These are phyloP conservation scores for Flueggea neowawraea DNA, from an alignment of 441 rosid species.

Conservation along the genomic window DNA sequence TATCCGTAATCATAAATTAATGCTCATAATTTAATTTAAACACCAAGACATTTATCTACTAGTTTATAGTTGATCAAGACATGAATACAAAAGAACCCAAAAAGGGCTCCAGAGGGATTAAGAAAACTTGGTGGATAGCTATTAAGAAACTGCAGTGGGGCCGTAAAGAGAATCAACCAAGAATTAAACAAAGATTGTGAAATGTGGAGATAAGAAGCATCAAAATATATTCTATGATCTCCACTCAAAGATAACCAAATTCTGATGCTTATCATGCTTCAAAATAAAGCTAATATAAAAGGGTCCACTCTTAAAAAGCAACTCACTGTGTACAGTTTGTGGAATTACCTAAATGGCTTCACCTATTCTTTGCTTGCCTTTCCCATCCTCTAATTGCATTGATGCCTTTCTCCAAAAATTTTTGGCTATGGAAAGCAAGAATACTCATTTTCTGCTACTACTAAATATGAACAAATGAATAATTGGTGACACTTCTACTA, in stretches of 20 bases:
- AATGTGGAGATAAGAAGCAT: constrained; percentile 21
- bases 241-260: constrained; percentile 8
- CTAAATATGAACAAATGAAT: too few relatives aligned
- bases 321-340: neutral
- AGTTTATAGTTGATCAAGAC: too few relatives aligned
- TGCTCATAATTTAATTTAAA: too few relatives aligned
- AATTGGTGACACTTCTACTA: too few relatives aligned
- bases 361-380: constrained; percentile 40
- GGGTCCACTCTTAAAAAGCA: constrained; percentile 7
- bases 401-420: constrained; percentile 14
- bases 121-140: too few relatives aligned
- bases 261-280: constrained; percentile 25
- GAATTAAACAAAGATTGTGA: constrained; percentile 20
- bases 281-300: constrained; percentile 12
- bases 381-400: constrained; percentile 6
- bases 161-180: constrained; percentile 16
- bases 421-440: too few relatives aligned
- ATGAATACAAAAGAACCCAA: too few relatives aligned
- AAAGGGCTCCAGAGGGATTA: too few relatives aligned
- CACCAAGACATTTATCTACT: too few relatives aligned
- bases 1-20: too few relatives aligned
- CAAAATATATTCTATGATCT: constrained; percentile 12
- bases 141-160: too few relatives aligned
- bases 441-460: too few relatives aligned
- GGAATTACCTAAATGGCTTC: constrained; percentile 8